Percentiles rank a stretch among this genome's conserved stretches.
These are phyloP conservation scores for Fusarium kyushuense DNA, from an alignment of 2,329 filamentous ascomycete species.

Conservation along the genomic window DNA sequence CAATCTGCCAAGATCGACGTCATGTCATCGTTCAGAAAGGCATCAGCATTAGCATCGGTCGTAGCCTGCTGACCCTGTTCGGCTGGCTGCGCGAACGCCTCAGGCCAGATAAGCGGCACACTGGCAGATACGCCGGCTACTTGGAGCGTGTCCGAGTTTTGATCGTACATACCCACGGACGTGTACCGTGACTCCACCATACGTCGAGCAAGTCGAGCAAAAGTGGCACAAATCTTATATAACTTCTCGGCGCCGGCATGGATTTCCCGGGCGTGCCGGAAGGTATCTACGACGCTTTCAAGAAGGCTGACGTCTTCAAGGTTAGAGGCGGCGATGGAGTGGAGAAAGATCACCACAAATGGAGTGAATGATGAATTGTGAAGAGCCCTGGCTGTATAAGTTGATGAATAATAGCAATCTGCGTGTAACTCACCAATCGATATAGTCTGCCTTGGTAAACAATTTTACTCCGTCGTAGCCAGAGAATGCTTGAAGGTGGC, in stretches of 20 bases:
- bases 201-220: constrained; percentile 24
- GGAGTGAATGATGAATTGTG: constrained; percentile 40
- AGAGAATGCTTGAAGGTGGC: constrained; percentile 33
- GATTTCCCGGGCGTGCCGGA: constrained; percentile 19
- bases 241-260: constrained; percentile 32
- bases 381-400: constrained; percentile 33
- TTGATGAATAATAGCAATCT: neutral
- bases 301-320: constrained; percentile 21
- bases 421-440: constrained; percentile 29
- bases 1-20: constrained; percentile 36
- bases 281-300: constrained; percentile 31
- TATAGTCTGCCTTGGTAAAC: constrained; percentile 34
- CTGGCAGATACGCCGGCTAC: constrained; percentile 26
- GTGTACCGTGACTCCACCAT: constrained; percentile 38
- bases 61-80: neutral
- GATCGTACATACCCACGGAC: constrained; percentile 35
- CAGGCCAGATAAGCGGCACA: constrained; percentile 17
- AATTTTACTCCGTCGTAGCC: constrained; percentile 23
- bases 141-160: constrained; percentile 31
- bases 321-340: constrained; percentile 29
- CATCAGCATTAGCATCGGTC: neutral
- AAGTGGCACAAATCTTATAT: constrained; percentile 35
- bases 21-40: constrained; percentile 31
- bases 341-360: constrained; percentile 39
- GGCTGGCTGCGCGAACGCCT: neutral